Conservation (phyloP, 2,329 filamentous ascomycete species). For the Fusarium sp. region DNA sequence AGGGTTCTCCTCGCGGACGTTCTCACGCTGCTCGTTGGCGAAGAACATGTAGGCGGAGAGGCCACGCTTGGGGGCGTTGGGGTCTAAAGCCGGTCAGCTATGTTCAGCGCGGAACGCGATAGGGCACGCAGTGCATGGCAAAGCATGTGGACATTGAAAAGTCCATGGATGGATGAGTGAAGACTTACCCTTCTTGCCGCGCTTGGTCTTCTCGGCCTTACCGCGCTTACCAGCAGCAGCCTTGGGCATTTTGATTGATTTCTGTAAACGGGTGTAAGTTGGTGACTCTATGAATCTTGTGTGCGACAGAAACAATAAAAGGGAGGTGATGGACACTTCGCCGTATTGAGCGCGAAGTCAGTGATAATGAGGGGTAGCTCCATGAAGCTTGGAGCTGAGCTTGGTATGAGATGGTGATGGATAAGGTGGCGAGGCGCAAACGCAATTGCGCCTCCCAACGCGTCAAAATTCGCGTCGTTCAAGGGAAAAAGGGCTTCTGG, state of each 20-base stretch:
- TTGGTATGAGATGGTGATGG: slow-evolving; percentile 11
- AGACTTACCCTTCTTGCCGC: slow-evolving; percentile 68
- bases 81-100: slow-evolving; percentile 66
- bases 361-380: slow-evolving; percentile 41
- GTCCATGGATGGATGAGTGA: not conserved
- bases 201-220: slow-evolving; percentile 63
- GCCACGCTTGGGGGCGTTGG: slow-evolving; percentile 98
- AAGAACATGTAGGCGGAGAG: slow-evolving; percentile 99
- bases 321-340: not conserved
- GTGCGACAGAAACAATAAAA: not conserved
- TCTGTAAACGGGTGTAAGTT: slow-evolving; percentile 43
- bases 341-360: not conserved
- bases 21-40: slow-evolving; percentile 98
- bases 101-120: not conserved
- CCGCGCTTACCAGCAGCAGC: slow-evolving; percentile 62
- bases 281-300: not conserved
- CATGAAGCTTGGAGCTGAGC: slow-evolving; percentile 24
- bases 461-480: slow-evolving; percentile 26
- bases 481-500: slow-evolving; percentile 19
- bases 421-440: slow-evolving; percentile 41
- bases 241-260: slow-evolving; percentile 65
- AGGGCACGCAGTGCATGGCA: not conserved
- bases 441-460: slow-evolving; percentile 41
- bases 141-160: not conserved
- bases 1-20: slow-evolving; percentile 97